Base-by-base conservation (phyloP, 2,329 filamentous ascomycete species). In the Aspergillus tanneri region DNA sequence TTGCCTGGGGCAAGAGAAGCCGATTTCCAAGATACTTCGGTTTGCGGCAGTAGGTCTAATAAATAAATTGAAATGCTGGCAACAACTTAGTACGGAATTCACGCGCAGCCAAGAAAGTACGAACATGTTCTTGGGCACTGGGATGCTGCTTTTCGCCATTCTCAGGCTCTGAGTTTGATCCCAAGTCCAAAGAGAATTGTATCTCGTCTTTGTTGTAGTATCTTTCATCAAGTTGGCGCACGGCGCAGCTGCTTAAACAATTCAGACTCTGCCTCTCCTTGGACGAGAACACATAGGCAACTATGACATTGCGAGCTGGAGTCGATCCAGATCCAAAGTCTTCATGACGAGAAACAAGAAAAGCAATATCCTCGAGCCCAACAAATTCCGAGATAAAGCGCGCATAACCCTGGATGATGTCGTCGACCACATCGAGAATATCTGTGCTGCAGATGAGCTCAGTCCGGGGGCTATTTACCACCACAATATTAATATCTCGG, bases 311-410 rank as follows among this genome's bases (percentile, higher is more conserved):
- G n/a, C 30, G 47, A 19, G 39, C n/a, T 3, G 27, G 35, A 19
- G 43, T 28, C 7, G 46, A 36, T 16, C 24, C 49, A 10, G 43
- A 10, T 27, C 34, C 40, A 24, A 50, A 54, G 22, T 35, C 39
- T 3, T 36, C 19, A 11, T 44, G 37, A 24, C 53, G 48, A 14
- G 43, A 47, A 9, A 60, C 25, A 14, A 50, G 48, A 45, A 63
- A 64, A 9, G 60, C 58, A 27, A 62, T 27, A 38, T 64, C 61
- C 2, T 64, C 60, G 4, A 57, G 49, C 2, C 59, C 61, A n/a
- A 57, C 63, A 21, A 64, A 57, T 5, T 28, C 21, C 2, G 50
- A 54, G 16, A 64, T 43, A 47, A 63, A 64, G 30, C 47, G 46
- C n/a, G 61, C 61, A 43, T 63, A 64, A 12, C 54, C 58, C 37